Evolutionary conservation across 257 asterid species (phyloP).

Genomic region (Solanum okadae): DNA sequence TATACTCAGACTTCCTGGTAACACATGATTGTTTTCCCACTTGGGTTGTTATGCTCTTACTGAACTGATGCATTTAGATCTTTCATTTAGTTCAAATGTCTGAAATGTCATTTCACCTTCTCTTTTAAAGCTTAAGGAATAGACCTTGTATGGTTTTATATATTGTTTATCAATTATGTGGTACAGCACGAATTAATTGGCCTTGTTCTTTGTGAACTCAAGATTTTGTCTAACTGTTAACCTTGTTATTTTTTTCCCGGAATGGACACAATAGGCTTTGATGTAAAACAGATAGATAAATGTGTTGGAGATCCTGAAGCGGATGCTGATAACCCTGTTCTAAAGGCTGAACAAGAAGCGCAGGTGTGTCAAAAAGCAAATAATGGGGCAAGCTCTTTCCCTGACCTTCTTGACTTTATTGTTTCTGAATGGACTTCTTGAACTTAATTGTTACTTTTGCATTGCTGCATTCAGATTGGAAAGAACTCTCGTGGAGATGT

Average conservation of each 20-base stretch:
- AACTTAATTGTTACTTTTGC: neutral
- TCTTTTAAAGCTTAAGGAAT: neutral
- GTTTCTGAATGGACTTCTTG: neutral
- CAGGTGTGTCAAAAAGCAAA: conserved; percentile 24
- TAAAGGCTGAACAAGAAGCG: conserved; percentile 48
- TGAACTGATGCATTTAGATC: neutral
- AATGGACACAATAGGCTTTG: conserved; percentile 36
- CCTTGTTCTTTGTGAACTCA: neutral
- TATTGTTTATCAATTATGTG: neutral
- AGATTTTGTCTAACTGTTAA: neutral
- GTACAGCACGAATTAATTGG: neutral
- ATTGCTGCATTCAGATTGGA: conserved; percentile 31
- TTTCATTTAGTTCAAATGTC: neutral
- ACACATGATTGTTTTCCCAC: neutral
- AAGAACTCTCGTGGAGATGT: conserved; percentile 57
- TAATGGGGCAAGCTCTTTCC: neutral
- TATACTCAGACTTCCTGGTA: neutral
- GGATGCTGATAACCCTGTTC: conserved; percentile 63
- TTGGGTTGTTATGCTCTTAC: neutral
- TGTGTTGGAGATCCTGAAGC: conserved; percentile 83
- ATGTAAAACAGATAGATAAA: conserved; percentile 54
- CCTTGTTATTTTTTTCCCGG: neutral
- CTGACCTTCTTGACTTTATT: neutral
- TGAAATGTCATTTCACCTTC: neutral
- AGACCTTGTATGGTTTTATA: neutral